These are phyloP conservation scores for Auriculariales sp. DNA, from an alignment of 768 basidiomycete genomes.

Conservation along the genomic window DNA sequence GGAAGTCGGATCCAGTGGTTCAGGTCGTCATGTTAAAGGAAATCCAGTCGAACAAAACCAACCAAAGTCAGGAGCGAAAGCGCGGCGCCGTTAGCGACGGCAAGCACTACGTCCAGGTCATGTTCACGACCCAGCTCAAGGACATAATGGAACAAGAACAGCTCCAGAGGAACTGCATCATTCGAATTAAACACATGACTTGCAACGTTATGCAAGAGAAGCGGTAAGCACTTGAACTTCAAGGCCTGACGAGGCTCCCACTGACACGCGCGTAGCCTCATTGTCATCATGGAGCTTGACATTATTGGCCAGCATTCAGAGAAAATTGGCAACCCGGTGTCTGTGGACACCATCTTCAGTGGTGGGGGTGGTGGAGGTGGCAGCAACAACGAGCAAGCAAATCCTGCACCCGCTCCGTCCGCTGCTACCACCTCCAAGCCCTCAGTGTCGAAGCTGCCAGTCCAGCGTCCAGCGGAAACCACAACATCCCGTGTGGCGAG, in stretches of 20 bases:
- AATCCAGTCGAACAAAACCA: constrained; percentile 30
- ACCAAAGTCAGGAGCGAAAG: constrained; percentile 36
- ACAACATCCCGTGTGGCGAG: constrained; percentile 9
- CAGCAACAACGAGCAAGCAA: constrained; percentile 15
- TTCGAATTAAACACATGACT: constrained; percentile 59
- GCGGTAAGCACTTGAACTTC: constrained; percentile 34
- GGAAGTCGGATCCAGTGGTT: constrained; percentile 31
- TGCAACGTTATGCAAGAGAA: constrained; percentile 76
- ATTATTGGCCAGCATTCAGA: constrained; percentile 36
- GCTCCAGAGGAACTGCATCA: constrained; percentile 52
- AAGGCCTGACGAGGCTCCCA: neutral
- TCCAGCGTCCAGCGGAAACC: constrained; percentile 2
- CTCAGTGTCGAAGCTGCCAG: constrained; percentile 4
- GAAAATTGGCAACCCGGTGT: constrained; percentile 61
- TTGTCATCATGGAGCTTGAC: constrained; percentile 62
- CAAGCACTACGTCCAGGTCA: constrained; percentile 70
- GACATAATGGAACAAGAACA: constrained; percentile 45
- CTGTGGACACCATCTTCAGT: constrained; percentile 19
- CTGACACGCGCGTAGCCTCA: constrained; percentile 33
- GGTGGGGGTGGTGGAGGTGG: too few relatives aligned
- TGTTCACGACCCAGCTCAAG: constrained; percentile 91
- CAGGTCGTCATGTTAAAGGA: constrained; percentile 80
- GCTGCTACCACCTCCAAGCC: constrained; percentile 12
- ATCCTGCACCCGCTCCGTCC: constrained; percentile 17
- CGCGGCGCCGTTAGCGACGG: constrained; percentile 89